phyloP scores from a whole-genome alignment of 139 green algal genomes.

The Chlamydomonas incerta region DNA sequence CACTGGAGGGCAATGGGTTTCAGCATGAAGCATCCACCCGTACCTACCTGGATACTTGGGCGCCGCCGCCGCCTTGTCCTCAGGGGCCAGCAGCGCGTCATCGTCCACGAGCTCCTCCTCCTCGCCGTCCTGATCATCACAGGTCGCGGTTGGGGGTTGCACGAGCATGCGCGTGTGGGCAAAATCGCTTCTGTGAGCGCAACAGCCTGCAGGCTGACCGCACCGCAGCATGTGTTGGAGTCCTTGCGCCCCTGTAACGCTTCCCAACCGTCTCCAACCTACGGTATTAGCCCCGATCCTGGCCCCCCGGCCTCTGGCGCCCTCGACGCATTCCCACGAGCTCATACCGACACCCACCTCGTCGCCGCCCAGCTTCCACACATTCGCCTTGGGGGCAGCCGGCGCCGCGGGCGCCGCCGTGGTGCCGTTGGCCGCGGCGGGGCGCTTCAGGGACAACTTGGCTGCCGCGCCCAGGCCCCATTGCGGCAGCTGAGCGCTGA shows the following conservation, averaged over 20 bases:
- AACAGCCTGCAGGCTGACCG: too few relatives aligned
- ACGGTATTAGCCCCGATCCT: too few relatives aligned
- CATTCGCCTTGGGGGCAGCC: constrained; percentile 31
- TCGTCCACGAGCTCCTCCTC: constrained; percentile 95
- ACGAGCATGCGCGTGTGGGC: too few relatives aligned
- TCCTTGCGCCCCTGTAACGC: too few relatives aligned
- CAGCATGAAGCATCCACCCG: too few relatives aligned
- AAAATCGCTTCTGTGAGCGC: too few relatives aligned
- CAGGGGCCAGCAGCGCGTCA: constrained; percentile 90
- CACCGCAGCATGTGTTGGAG: too few relatives aligned
- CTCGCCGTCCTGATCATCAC: constrained; percentile 59
- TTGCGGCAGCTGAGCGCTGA: constrained; percentile 60
- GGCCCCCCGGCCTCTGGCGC: too few relatives aligned
- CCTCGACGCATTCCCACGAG: too few relatives aligned
- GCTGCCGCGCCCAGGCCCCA: constrained; percentile 74
- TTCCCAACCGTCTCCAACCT: too few relatives aligned
- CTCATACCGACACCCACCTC: not conserved
- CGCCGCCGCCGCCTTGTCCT: constrained; percentile 71
- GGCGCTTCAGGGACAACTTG: constrained; percentile 63
- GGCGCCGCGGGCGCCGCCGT: constrained; percentile 33
- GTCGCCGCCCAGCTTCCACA: constrained; percentile 53
- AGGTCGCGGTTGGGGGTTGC: too few relatives aligned
- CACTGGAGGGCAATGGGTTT: too few relatives aligned
- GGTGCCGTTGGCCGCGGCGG: not conserved
- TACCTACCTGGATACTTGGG: not conserved